phyloP scores from a whole-genome alignment of 106 monocot genomes.

The Agapanthus africanus region DNA sequence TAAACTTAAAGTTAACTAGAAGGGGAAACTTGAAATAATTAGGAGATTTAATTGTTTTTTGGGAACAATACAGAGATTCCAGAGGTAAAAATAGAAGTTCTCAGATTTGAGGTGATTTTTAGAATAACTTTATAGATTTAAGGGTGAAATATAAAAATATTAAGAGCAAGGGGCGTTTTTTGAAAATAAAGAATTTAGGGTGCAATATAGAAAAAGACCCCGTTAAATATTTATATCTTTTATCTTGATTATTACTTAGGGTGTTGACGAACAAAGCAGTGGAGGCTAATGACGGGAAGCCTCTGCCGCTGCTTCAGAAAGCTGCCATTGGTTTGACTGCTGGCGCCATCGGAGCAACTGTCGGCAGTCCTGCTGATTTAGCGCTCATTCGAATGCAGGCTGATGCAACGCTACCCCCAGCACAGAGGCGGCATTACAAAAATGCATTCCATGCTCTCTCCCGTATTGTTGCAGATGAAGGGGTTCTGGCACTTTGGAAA shows the following conservation, averaged over 20 bases:
- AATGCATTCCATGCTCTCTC: slow-evolving; percentile 79
- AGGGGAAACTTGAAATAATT: too few relatives aligned
- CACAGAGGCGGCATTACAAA: slow-evolving; percentile 57
- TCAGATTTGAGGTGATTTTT: too few relatives aligned
- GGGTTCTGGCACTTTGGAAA: slow-evolving; percentile 77
- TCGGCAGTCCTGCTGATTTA: slow-evolving; percentile 80
- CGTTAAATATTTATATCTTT: too few relatives aligned
- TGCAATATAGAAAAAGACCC: too few relatives aligned
- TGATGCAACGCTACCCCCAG: slow-evolving; percentile 65
- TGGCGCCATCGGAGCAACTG: slow-evolving; percentile 71
- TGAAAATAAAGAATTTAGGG: too few relatives aligned
- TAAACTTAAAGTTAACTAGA: too few relatives aligned
- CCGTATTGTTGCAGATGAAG: slow-evolving; percentile 70
- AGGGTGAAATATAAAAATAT: too few relatives aligned
- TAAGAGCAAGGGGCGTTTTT: too few relatives aligned
- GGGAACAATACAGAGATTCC: too few relatives aligned
- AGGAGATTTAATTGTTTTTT: too few relatives aligned
- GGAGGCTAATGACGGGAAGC: slow-evolving; percentile 77
- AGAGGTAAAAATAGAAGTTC: too few relatives aligned
- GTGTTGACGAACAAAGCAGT: slow-evolving; percentile 68
- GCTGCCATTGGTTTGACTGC: slow-evolving; percentile 71
- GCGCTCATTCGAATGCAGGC: slow-evolving; percentile 84
- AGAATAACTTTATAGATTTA: too few relatives aligned
- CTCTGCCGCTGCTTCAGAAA: slow-evolving; percentile 65
- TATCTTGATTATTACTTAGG: slow-evolving; percentile 17